Evolutionary conservation across 1,284 basidiomycete species (phyloP).

Genomic region (Cronartium quercuum): DNA sequence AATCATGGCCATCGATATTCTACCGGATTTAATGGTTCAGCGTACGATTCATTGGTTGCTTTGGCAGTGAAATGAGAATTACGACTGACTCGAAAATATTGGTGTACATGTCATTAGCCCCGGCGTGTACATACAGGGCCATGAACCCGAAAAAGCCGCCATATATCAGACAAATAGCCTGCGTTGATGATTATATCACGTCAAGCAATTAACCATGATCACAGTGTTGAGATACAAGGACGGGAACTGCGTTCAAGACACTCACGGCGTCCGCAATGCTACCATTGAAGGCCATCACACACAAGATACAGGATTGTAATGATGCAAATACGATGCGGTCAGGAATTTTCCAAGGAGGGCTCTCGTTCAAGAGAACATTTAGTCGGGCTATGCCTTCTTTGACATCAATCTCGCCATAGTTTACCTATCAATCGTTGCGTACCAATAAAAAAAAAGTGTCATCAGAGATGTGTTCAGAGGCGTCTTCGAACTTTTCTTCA

Average conservation of each 20-base stretch:
- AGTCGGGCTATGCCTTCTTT: neutral
- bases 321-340: neutral
- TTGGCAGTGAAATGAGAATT: no score
- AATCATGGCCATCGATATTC: neutral
- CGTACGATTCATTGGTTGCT: neutral
- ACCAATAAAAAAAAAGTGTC: no score
- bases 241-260: neutral
- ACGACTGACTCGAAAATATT: neutral
- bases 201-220: neutral
- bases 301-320: neutral
- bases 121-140: neutral
- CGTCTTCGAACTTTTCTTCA: no score
- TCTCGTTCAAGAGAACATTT: neutral
- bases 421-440: neutral
- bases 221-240: neutral
- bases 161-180: neutral
- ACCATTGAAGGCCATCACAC: neutral
- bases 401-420: neutral
- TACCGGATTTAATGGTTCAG: neutral
- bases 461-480: no score
- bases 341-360: neutral
- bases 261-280: conserved; percentile 2
- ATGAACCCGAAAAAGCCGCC: neutral
- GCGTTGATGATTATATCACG: neutral
- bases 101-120: neutral